phyloP scores from a whole-genome alignment of 306 rosid species.

The Herpetospermum pedunculosum region DNA sequence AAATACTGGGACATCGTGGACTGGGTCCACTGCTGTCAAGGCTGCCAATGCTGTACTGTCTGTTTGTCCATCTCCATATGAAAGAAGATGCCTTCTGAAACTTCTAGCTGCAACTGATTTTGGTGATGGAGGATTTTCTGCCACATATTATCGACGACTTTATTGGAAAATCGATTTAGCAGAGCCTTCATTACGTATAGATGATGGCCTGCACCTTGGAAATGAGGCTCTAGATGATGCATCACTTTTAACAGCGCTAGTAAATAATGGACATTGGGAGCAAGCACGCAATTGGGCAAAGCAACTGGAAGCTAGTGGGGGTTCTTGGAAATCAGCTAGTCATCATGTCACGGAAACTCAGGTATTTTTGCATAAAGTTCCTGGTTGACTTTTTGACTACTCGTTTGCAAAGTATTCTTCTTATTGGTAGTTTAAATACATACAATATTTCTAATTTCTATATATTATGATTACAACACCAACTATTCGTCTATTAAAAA shows the following conservation, averaged over 20 bases:
- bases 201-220: conserved; percentile 53
- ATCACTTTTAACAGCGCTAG: conserved; percentile 68
- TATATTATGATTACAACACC: neutral
- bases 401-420: neutral
- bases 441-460: neutral
- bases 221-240: conserved; percentile 72
- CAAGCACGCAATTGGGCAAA: conserved; percentile 98
- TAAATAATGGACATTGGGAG: conserved; percentile 86
- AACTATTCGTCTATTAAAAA: neutral
- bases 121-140: conserved; percentile 81
- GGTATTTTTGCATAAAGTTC: conserved; percentile 35
- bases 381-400: conserved; percentile 18
- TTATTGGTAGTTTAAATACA: neutral
- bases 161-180: conserved; percentile 90
- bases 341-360: conserved; percentile 96
- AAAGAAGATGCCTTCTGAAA: conserved; percentile 84
- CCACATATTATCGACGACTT: conserved; percentile 49
- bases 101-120: conserved; percentile 91
- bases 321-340: conserved; percentile 59
- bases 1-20: conserved; percentile 66
- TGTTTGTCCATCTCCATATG: conserved; percentile 87
- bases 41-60: conserved; percentile 91
- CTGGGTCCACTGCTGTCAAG: conserved; percentile 71
- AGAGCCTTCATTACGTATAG: conserved; percentile 66
- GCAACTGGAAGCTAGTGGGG: conserved; percentile 84